Evolutionary conservation across 2,329 filamentous ascomycete genomes (phyloP).

Genomic region (Aspergillus tanneri): DNA sequence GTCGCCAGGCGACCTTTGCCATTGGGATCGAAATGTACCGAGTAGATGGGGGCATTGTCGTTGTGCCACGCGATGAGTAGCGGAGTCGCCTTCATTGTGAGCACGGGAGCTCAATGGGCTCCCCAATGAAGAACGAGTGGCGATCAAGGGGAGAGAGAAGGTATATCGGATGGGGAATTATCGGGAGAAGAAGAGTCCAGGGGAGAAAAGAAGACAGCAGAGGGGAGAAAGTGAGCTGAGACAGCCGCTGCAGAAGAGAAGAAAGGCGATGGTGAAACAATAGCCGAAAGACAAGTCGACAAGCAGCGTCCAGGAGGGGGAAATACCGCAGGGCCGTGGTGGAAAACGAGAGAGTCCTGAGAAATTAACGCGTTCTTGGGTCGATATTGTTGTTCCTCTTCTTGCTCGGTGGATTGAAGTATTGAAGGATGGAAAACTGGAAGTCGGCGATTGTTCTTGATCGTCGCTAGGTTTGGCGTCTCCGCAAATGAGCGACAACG

Average conservation of each 20-base stretch:
- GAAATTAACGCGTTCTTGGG: no score
- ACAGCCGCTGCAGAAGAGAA: neutral
- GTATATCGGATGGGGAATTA: neutral
- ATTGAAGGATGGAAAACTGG: no score
- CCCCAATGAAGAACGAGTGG: constrained; percentile 10
- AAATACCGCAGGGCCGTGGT: no score
- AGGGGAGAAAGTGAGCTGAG: no score
- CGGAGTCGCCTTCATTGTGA: constrained; percentile 87
- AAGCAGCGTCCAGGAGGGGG: no score
- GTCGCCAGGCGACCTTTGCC: constrained; percentile 91
- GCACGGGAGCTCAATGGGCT: constrained; percentile 31
- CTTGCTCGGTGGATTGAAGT: no score
- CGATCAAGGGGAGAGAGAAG: neutral
- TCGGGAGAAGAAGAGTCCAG: neutral
- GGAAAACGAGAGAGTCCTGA: no score
- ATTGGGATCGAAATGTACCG: constrained; percentile 90
- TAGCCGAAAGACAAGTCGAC: no score
- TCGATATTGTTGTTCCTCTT: no score
- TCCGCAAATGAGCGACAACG: constrained; percentile 10
- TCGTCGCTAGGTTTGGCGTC: neutral
- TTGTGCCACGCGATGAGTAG: constrained; percentile 99
- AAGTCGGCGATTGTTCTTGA: neutral
- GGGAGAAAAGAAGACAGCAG: constrained; percentile 1
- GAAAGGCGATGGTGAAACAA: constrained; percentile 11
- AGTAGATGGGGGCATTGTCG: constrained; percentile 95